phyloP scores from a whole-genome alignment of 2,329 filamentous ascomycete genomes.

The Xylaria sp. region DNA sequence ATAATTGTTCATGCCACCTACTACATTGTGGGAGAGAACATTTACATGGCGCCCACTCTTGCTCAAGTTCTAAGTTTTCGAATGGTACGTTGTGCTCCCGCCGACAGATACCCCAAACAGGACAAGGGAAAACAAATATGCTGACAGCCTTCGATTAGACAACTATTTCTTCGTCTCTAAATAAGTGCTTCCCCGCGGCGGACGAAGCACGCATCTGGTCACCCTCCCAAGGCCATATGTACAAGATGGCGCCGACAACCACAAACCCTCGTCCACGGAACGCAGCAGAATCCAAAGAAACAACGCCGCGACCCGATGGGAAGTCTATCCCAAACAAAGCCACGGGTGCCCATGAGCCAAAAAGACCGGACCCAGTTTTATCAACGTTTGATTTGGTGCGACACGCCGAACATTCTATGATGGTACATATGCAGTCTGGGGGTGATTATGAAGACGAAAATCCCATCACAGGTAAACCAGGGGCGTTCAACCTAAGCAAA shows the following conservation, averaged over 20 bases:
- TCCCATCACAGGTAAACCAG: slow-evolving; percentile 73
- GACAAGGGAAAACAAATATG: not conserved
- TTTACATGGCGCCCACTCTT: slow-evolving; percentile 73
- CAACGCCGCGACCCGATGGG: slow-evolving; percentile 59
- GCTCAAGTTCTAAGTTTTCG: slow-evolving; percentile 69
- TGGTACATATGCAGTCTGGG: slow-evolving; percentile 68
- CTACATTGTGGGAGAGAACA: slow-evolving; percentile 73
- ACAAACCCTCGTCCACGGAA: slow-evolving; percentile 46
- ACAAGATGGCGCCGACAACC: slow-evolving; percentile 54
- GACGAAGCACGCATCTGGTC: slow-evolving; percentile 66
- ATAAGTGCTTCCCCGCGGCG: slow-evolving; percentile 63
- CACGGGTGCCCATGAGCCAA: slow-evolving; percentile 46
- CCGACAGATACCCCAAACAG: slow-evolving; percentile 1
- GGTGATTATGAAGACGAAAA: slow-evolving; percentile 76
- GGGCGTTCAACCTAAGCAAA: slow-evolving; percentile 72
- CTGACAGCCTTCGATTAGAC: slow-evolving; percentile 53
- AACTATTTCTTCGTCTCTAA: slow-evolving; percentile 65
- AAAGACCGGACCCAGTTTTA: slow-evolving; percentile 53
- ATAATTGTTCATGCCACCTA: slow-evolving; percentile 70
- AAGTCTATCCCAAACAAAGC: slow-evolving; percentile 38
- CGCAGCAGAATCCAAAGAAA: slow-evolving; percentile 56
- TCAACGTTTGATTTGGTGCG: slow-evolving; percentile 55
- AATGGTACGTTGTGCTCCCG: slow-evolving; percentile 59
- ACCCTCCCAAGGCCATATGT: slow-evolving; percentile 64
- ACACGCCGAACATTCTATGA: slow-evolving; percentile 68